A percentile compares a stretch with the other conserved stretches of the same genome.
Conservation (phyloP, 495 filamentous ascomycete genomes). For the Thermothielavioides terrestris region DNA sequence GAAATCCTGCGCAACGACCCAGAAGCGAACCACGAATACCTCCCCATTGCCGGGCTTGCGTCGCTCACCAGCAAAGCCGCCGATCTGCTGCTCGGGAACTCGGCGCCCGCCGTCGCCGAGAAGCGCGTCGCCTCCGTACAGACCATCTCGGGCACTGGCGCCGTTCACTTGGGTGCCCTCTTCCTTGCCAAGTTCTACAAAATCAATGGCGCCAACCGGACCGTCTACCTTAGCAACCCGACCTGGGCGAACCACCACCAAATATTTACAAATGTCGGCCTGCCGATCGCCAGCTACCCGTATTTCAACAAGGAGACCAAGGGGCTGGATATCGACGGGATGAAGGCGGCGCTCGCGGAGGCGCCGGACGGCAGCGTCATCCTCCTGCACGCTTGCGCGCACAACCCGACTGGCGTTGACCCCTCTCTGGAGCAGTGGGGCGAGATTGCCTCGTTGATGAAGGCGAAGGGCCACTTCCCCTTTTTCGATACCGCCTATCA, state of each 20-base stretch:
- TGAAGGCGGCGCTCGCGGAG: conserved; percentile 56
- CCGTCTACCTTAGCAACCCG: conserved; percentile 82
- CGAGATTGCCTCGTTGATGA: conserved; percentile 69
- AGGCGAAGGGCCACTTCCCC: conserved; percentile 75
- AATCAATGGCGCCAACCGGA: conserved; percentile 54
- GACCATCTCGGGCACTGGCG: conserved; percentile 88
- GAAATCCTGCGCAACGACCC: conserved; percentile 80
- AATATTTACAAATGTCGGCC: conserved; percentile 87
- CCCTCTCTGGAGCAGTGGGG: conserved; percentile 92
- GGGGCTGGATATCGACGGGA: conserved; percentile 84
- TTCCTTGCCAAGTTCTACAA: conserved; percentile 77
- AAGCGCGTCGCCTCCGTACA: conserved; percentile 68
- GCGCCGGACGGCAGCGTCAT: conserved; percentile 76
- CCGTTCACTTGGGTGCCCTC: conserved; percentile 77
- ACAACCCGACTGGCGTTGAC: conserved; percentile 98
- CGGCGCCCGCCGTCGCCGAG: conserved; percentile 73
- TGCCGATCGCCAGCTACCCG: conserved; percentile 74
- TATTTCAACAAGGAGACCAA: conserved; percentile 85
- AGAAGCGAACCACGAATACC: conserved; percentile 92
- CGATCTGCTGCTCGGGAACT: conserved; percentile 74
- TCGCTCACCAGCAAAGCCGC: conserved; percentile 81
- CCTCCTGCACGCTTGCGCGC: conserved; percentile 91
- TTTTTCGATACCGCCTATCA: conserved; percentile 99
- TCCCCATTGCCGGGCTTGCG: conserved; percentile 83
- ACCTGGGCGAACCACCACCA: conserved; percentile 99